Evolutionary conservation across 1,284 basidiomycete species (phyloP).

Genomic region (Ustilago xerochloae): DNA sequence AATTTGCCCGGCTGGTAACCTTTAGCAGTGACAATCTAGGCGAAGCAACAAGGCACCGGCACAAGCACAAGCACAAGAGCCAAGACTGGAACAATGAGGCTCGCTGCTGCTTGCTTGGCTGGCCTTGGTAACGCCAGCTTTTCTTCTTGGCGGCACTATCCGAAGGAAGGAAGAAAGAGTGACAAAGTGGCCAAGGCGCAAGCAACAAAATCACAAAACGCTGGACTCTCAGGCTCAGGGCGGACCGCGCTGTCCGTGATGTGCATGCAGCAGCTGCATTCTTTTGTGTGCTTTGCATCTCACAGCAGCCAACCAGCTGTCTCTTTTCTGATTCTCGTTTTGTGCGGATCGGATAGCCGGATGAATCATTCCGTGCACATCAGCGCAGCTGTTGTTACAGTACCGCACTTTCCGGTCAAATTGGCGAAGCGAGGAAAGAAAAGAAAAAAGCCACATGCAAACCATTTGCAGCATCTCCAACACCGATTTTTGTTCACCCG

Average conservation of each 20-base stretch:
- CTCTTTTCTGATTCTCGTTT: neutral
- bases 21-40: too few species aligned
- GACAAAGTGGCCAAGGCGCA: slow-evolving; percentile 1
- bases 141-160: neutral
- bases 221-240: neutral
- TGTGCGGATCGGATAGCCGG: slow-evolving; percentile 1
- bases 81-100: slow-evolving; percentile 1
- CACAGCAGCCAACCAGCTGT: neutral
- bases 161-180: neutral
- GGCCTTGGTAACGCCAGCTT: neutral
- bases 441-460: slow-evolving; percentile 12
- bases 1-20: too few species aligned
- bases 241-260: neutral
- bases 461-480: neutral
- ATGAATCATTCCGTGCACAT: slow-evolving; percentile 1
- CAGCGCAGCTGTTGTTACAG: neutral
- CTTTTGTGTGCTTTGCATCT: neutral
- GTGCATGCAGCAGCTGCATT: neutral
- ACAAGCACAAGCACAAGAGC: neutral
- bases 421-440: neutral
- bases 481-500: neutral
- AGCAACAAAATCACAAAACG: too few species aligned
- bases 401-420: neutral
- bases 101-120: neutral
- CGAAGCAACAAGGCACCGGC: neutral